Base-by-base conservation (phyloP, 176 grass and related monocot genomes). In the Lolium perenne region DNA sequence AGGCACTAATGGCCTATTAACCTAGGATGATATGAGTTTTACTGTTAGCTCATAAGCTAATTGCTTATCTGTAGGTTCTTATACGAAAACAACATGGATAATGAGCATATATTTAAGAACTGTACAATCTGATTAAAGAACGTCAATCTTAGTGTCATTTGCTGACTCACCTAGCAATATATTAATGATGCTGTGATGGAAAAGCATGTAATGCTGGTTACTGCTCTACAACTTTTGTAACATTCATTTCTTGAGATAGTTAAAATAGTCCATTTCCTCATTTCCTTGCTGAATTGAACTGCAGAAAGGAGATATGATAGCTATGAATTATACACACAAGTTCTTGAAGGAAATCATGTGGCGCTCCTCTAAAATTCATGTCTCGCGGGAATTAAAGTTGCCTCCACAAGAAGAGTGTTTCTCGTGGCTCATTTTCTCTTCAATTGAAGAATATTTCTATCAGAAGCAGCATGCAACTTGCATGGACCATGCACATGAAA, bases 361-460 rank as follows among this genome's bases (percentile, higher is more conserved):
- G 95, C 95, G 95, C n/a, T 95, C 95, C n/a, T 95, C 93, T 18
- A 98, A 98, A 95, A 58, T 81, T 46, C 95, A 98, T 87, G 95
- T 98, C 40, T 92, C 95, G 16, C 78, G 79, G 61, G 95, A 98
- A 71, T 74, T 98, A 72, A 83, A 95, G 68, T 58, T 98, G 60
- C 95, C 93, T 46, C 86, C 91, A 11, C 95, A 98, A 88, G 93
- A 98, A 85, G 91, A 95, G 81, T 94, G 91, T 80, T 80, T 98
- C 69, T 92, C 90, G 4, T 95, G 90, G 93, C 91, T 98, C 65
- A 87, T 81, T 35, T 95, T 98, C 80, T 98, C 95, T 51, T 77
- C 93, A 77, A 93, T 98, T 74, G 95, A 98, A 89, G 95, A 98
- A 81, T 94, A 98, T 90, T 98, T 98, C 83, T 98, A 98, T 85